These are phyloP conservation scores for Curvularia spicifera DNA, from an alignment of 2,329 filamentous ascomycete genomes.

Conservation along the genomic window DNA sequence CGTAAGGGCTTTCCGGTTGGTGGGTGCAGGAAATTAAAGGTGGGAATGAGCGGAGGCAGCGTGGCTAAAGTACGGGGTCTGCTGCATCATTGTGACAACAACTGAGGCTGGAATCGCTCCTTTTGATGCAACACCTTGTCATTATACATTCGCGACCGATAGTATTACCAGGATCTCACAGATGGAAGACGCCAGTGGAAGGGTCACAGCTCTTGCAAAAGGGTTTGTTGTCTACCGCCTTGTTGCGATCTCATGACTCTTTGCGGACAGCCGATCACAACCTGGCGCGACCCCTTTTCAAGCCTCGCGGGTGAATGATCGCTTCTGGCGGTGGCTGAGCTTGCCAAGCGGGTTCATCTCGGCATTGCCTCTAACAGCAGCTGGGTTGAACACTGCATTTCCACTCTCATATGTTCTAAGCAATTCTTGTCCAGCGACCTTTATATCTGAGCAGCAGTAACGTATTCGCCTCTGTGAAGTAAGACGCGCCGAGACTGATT, in stretches of 20 bases:
- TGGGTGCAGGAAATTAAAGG: slow-evolving; percentile 37
- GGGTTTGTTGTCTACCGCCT: slow-evolving; percentile 8
- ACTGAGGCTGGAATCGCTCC: slow-evolving; percentile 20
- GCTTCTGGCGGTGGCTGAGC: slow-evolving; percentile 28
- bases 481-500: slow-evolving; percentile 21
- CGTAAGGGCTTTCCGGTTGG: slow-evolving; percentile 30
- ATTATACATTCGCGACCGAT: slow-evolving; percentile 14
- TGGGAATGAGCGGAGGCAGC: slow-evolving; percentile 27
- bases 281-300: slow-evolving; percentile 35
- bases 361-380: slow-evolving; percentile 11
- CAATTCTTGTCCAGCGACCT: slow-evolving; percentile 7
- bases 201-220: slow-evolving; percentile 9
- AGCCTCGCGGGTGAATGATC: slow-evolving; percentile 27
- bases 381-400: not conserved
- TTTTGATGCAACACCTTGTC: slow-evolving; percentile 28
- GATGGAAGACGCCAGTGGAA: not conserved
- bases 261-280: slow-evolving; percentile 12
- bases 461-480: slow-evolving; percentile 3
- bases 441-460: slow-evolving; percentile 13
- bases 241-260: not conserved
- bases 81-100: slow-evolving; percentile 23
- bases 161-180: slow-evolving; percentile 7
- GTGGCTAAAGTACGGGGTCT: slow-evolving; percentile 26
- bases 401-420: slow-evolving; percentile 3
- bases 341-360: slow-evolving; percentile 39